Percentiles rank a stretch among this genome's conserved stretches.
Conservation (phyloP, 768 basidiomycete species). For the Mycena kentingensis region DNA sequence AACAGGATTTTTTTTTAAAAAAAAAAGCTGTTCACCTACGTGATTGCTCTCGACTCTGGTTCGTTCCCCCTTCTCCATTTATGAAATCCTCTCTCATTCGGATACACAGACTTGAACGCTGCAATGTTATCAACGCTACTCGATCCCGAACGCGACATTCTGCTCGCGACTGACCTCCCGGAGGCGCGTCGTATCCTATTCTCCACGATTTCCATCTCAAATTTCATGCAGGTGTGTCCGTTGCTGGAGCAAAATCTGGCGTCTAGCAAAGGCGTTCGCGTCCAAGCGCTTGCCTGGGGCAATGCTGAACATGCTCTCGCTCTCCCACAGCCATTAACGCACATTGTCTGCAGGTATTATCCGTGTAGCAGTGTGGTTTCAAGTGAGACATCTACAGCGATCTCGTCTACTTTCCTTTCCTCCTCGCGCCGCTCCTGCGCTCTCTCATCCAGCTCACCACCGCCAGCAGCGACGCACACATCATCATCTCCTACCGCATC, state of each 20-base stretch:
- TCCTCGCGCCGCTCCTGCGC: conserved; percentile 74
- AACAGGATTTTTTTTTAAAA: too few species aligned
- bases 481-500: conserved; percentile 79
- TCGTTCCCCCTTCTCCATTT: too few species aligned
- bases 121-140: conserved; percentile 37
- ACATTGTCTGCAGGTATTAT: conserved; percentile 81
- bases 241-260: conserved; percentile 44
- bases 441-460: conserved; percentile 72
- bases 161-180: conserved; percentile 74
- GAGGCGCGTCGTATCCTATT: conserved; percentile 52
- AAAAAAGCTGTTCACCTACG: too few species aligned
- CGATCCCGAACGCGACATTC: conserved; percentile 42
- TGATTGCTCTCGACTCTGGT: too few species aligned
- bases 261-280: conserved; percentile 32
- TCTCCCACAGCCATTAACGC: conserved; percentile 49
- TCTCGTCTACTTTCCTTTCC: conserved; percentile 85
- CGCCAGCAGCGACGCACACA: conserved; percentile 38
- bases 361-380: too few species aligned
- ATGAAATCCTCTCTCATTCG: too few species aligned
- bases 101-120: conserved; percentile 65
- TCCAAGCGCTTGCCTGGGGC: conserved; percentile 76
- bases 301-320: conserved; percentile 41
- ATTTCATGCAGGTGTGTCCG: conserved; percentile 44
- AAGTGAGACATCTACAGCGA: too few species aligned
- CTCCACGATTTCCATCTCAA: neutral